phyloP scores from a whole-genome alignment of 2,329 filamentous ascomycete genomes.

The Podosphaera fusca region DNA sequence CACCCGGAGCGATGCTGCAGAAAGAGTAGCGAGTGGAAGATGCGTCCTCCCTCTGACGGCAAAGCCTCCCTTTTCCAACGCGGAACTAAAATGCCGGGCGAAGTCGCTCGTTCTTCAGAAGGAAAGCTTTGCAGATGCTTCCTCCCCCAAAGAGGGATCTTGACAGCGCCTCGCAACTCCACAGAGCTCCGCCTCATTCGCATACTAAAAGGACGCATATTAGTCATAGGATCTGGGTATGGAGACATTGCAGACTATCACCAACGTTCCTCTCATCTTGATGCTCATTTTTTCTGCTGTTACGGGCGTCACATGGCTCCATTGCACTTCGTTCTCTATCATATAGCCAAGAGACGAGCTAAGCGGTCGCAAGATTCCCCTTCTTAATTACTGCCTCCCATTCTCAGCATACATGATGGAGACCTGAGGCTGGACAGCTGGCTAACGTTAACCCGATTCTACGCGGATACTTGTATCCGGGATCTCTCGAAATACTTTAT shows the following conservation, averaged over 20 bases:
- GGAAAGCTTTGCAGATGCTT: not conserved
- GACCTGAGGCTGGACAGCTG: not conserved
- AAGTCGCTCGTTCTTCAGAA: slow-evolving; percentile 33
- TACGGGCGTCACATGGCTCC: too few species aligned
- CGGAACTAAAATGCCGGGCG: not conserved
- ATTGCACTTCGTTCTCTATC: too few species aligned
- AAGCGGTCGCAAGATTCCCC: not conserved
- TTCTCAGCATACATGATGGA: not conserved
- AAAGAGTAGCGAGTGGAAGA: not conserved
- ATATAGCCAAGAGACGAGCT: too few species aligned
- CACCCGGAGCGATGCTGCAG: not conserved
- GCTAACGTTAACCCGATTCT: not conserved
- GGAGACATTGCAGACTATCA: not conserved
- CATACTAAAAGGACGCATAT: not conserved
- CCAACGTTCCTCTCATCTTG: not conserved
- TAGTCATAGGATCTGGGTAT: not conserved
- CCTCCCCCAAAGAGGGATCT: not conserved
- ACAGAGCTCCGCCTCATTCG: not conserved
- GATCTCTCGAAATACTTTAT: too few species aligned
- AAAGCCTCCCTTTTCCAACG: not conserved
- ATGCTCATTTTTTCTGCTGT: not conserved
- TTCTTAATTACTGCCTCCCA: not conserved
- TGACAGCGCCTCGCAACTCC: not conserved
- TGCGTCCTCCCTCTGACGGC: not conserved
- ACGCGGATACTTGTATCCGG: not conserved